Evolutionary conservation across 176 grass and related monocot species (phyloP).

Genomic region (Carex parvula): DNA sequence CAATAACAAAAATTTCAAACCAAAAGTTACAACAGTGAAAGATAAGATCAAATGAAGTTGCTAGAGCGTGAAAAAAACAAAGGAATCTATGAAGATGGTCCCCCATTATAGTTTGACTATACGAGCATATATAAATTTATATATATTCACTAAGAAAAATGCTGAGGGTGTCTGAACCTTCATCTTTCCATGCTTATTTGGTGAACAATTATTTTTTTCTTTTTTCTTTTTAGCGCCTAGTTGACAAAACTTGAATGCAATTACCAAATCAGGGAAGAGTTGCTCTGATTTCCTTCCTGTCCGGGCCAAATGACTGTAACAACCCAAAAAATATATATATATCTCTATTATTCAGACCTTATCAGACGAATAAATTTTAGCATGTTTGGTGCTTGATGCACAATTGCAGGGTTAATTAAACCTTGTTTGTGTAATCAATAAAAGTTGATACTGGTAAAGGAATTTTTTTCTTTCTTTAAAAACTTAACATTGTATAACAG

Average conservation of each 20-base stretch:
- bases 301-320: conserved; percentile 65
- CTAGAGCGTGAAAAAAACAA: background rate
- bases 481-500: background rate
- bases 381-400: background rate
- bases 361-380: background rate
- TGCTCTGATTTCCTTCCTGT: conserved; percentile 76
- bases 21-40: conserved; percentile 7
- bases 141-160: background rate
- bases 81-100: background rate
- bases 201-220: conserved; percentile 32
- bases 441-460: background rate
- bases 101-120: conserved; percentile 4
- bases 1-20: background rate
- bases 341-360: background rate
- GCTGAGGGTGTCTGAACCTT: conserved; percentile 23
- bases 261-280: conserved; percentile 60
- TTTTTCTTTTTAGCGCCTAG: conserved; percentile 21
- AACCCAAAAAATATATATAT: background rate
- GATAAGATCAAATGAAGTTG: conserved; percentile 7
- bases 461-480: conserved; percentile 1
- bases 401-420: background rate
- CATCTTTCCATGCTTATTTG: conserved; percentile 56
- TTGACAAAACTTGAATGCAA: conserved; percentile 22
- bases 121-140: background rate
- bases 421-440: background rate